A percentile compares a stretch with the other conserved stretches of the same genome.
Conservation (phyloP, 208 protist genomes). For the Trypanosoma lewisi region DNA sequence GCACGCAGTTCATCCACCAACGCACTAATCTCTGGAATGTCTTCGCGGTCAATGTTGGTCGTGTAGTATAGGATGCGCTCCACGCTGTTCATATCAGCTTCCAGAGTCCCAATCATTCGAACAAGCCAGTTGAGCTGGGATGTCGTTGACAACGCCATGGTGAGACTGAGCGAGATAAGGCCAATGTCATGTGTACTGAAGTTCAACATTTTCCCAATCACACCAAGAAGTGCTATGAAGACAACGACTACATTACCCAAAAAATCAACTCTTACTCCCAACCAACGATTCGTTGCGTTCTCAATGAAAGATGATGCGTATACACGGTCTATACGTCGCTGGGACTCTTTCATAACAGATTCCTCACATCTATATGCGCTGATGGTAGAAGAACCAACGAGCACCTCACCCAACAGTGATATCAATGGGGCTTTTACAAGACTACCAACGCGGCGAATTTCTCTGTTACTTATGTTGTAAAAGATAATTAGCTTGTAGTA, state of each 20-base stretch:
- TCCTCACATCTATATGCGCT: constrained; percentile 39
- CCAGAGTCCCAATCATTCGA: constrained; percentile 23
- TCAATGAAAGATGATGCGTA: constrained; percentile 37
- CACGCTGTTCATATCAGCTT: constrained; percentile 76
- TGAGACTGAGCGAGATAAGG: constrained; percentile 46
- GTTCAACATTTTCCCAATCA: constrained; percentile 35
- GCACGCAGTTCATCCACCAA: constrained; percentile 24
- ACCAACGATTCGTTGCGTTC: constrained; percentile 73
- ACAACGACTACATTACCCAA: constrained; percentile 67
- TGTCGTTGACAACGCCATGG: constrained; percentile 37
- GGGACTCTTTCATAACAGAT: constrained; percentile 48
- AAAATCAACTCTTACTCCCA: constrained; percentile 82
- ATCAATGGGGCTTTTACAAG: constrained; percentile 84
- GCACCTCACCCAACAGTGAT: constrained; percentile 79
- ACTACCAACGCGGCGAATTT: constrained; percentile 82
- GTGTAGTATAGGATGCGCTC: constrained; percentile 73
- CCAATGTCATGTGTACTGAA: constrained; percentile 30
- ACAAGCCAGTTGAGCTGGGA: constrained; percentile 40
- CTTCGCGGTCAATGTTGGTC: constrained; percentile 35
- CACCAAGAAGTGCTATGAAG: constrained; percentile 40
- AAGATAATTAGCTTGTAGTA: constrained; percentile 65
- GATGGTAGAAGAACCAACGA: constrained; percentile 86
- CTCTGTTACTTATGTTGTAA: constrained; percentile 64
- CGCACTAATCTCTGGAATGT: constrained; percentile 34
- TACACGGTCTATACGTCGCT: constrained; percentile 62